Evolutionary conservation across 768 basidiomycete species (phyloP), one percentile per base, ranked within the genome.

Genomic region (Glaciozyma martinii): DNA sequence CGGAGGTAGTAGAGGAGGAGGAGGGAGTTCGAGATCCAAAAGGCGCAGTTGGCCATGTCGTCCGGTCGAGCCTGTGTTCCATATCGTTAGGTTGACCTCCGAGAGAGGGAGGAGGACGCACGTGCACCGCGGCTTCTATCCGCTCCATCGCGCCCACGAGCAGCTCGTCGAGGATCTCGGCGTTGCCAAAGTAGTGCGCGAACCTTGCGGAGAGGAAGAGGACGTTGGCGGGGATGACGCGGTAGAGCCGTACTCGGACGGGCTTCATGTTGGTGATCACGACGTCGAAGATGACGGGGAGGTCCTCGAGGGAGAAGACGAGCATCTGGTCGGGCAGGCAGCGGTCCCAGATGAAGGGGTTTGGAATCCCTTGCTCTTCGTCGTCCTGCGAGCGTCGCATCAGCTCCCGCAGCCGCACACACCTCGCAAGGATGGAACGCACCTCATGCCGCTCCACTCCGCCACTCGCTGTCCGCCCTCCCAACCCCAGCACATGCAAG

Each of bases 1-100:
- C 73, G 72, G 1, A 99, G 81, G 56, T 98, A 83, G 78, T 98
- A 90, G 21, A 98, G 81, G 82, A 94, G 88, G 33, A 91, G 77
- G 15, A 89, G 90, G 25, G 85, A 82, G 76, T 99, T 99, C 77
- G 91, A 89, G 54, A 94, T 78, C 93, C 95, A 99, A 76, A 97
- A 98, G 42, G 92, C 82, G 30, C 94, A 81, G 73, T 84, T 85
- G 7, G 89, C 85, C 37, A 95, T 77, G 74, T 97, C 89, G 71
- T 95, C 91, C 27, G 88, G 82, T 67, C 83, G 85, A 72, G 79
- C 85, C 93, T 97, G 73, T 13, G 12, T 40, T 13, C 10, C 12
- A 12, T 13, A 2, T 40, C 37, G 37, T 40, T 13, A 40, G 37
- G n/a, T 25, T 55, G 30, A 33, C 18, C 7, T 7, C 6, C 5